phyloP scores from a whole-genome alignment of 495 filamentous ascomycete species.

The Hypomontagnella submonticulosa region DNA sequence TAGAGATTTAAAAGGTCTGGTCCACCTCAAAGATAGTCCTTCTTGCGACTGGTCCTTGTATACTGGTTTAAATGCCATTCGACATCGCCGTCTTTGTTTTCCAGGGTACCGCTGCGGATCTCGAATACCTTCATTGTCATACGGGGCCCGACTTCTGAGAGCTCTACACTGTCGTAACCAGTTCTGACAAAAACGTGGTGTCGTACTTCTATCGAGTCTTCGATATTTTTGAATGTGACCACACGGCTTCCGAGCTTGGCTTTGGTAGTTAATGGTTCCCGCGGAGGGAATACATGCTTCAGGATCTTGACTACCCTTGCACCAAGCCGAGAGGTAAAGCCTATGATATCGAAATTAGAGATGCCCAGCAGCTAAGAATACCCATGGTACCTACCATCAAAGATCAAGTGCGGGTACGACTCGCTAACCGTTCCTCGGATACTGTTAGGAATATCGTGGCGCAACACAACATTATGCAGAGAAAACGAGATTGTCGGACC shows the following conservation, averaged over 20 bases:
- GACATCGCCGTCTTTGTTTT: slow-evolving; percentile 95
- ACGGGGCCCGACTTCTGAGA: slow-evolving; percentile 93
- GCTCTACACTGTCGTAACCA: slow-evolving; percentile 82
- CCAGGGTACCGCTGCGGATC: slow-evolving; percentile 90
- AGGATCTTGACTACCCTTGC: slow-evolving; percentile 86
- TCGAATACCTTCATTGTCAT: slow-evolving; percentile 98
- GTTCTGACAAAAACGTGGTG: slow-evolving; percentile 61
- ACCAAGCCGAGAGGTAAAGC: slow-evolving; percentile 86
- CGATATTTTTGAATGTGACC: slow-evolving; percentile 93
- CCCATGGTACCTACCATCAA: slow-evolving; percentile 67
- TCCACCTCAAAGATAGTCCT: slow-evolving; percentile 81
- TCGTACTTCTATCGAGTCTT: slow-evolving; percentile 84
- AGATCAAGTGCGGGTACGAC: slow-evolving; percentile 93
- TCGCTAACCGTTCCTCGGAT: slow-evolving; percentile 91
- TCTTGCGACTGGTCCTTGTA: slow-evolving; percentile 90
- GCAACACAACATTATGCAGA: slow-evolving; percentile 92
- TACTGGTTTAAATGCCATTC: slow-evolving; percentile 97
- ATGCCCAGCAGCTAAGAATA: background rate
- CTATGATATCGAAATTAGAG: slow-evolving; percentile 27
- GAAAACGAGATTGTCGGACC: slow-evolving; percentile 93
- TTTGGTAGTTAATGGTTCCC: slow-evolving; percentile 73
- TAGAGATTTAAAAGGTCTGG: background rate
- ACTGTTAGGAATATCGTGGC: slow-evolving; percentile 90
- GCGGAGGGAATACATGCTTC: slow-evolving; percentile 93
- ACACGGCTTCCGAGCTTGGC: slow-evolving; percentile 85